Conservation (phyloP, 2,329 filamentous ascomycete genomes). For the Fusarium kyushuense region DNA sequence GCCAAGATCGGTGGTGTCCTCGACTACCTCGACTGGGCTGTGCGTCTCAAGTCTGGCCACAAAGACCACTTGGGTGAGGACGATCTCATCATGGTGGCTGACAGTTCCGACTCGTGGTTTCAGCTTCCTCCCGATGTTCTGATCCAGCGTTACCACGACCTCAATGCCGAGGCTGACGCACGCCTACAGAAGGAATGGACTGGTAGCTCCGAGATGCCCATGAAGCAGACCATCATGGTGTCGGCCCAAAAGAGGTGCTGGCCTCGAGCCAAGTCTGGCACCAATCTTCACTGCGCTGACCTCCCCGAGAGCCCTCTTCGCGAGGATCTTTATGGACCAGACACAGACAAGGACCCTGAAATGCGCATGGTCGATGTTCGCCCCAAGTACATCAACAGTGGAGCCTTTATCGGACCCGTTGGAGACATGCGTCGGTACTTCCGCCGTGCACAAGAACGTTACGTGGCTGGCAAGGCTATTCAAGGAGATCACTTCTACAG, state of each 20-base stretch:
- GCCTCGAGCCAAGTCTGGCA: slow-evolving; percentile 25
- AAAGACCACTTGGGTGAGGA: slow-evolving; percentile 36
- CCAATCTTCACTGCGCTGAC: slow-evolving; percentile 33
- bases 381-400: slow-evolving; percentile 48
- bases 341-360: slow-evolving; percentile 34
- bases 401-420: slow-evolving; percentile 47
- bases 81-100: slow-evolving; percentile 47
- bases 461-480: slow-evolving; percentile 31
- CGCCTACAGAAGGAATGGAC: slow-evolving; percentile 31
- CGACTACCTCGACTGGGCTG: slow-evolving; percentile 44
- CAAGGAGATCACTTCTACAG: slow-evolving; percentile 34
- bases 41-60: slow-evolving; percentile 2
- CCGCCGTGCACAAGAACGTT: slow-evolving; percentile 37
- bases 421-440: slow-evolving; percentile 44
- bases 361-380: slow-evolving; percentile 31
- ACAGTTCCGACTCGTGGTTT: slow-evolving; percentile 49
- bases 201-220: slow-evolving; percentile 22
- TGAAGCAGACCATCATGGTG: slow-evolving; percentile 44
- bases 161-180: slow-evolving; percentile 33
- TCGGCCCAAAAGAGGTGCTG: slow-evolving; percentile 44
- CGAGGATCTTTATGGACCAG: slow-evolving; percentile 39
- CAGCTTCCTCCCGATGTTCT: slow-evolving; percentile 48
- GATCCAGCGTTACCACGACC: slow-evolving; percentile 45
- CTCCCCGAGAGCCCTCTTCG: slow-evolving; percentile 37
- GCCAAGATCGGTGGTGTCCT: slow-evolving; percentile 47